phyloP scores from a whole-genome alignment of 2,329 filamentous ascomycete species.

The Xylaria hypoxylon region DNA sequence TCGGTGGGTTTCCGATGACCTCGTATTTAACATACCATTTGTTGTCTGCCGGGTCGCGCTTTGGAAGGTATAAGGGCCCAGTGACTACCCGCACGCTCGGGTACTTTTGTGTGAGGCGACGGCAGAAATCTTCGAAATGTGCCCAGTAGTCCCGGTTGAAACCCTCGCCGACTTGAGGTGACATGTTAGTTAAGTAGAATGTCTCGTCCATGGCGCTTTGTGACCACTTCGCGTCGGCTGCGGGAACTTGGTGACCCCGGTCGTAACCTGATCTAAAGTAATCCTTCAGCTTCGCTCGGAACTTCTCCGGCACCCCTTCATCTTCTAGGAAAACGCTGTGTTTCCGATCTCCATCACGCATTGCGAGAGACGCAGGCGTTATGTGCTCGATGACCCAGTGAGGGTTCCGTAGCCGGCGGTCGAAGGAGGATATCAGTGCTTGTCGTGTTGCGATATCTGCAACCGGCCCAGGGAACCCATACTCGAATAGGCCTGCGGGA shows the following conservation, averaged over 20 bases:
- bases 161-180: constrained; percentile 95
- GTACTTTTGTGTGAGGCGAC: constrained; percentile 81
- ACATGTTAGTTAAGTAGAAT: constrained; percentile 96
- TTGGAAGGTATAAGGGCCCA: constrained; percentile 91
- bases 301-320: constrained; percentile 79
- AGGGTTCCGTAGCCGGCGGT: constrained; percentile 90
- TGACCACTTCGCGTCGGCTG: constrained; percentile 95
- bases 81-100: constrained; percentile 92
- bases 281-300: constrained; percentile 90
- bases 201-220: constrained; percentile 96
- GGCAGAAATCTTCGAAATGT: constrained; percentile 97
- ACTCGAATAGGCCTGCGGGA: constrained; percentile 81
- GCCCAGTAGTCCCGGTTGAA: constrained; percentile 99
- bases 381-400: constrained; percentile 98
- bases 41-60: constrained; percentile 81
- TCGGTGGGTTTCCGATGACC: constrained; percentile 92
- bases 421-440: constrained; percentile 87
- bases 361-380: constrained; percentile 83
- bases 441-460: constrained; percentile 81
- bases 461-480: constrained; percentile 92
- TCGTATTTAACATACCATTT: constrained; percentile 98
- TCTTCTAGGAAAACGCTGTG: constrained; percentile 89
- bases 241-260: constrained; percentile 95
- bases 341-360: constrained; percentile 83
- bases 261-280: constrained; percentile 97